Base-by-base conservation (phyloP, 345 rosid genomes). In the Anacardium occidentale region DNA sequence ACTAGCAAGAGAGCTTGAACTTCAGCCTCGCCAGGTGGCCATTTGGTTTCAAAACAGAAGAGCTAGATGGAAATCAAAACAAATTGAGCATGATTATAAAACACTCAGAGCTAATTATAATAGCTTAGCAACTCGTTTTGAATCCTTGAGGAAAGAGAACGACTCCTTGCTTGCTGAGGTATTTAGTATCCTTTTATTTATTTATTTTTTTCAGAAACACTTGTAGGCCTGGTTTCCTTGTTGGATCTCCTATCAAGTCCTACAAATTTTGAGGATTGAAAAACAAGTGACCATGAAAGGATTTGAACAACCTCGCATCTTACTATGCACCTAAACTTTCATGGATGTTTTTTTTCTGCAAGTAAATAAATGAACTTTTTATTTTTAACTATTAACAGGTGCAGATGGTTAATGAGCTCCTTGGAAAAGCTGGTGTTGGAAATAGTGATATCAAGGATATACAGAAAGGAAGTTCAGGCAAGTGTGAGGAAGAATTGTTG, bases 31-130 rank as follows among this genome's bases (percentile, higher is more conserved):
- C 48, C 98, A 92, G 77, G 89, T 92, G 40, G 92, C 98, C 66
- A 90, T 92, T 72, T 92, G 98, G 96, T 89, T 92, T 74, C 96
- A 92, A 73, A 92, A 92, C 86, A 85, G 80, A 76, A 83, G 98
- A 81, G 96, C 98, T 25, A 86, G 96, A 57, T 88, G 93, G 93
- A 92, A 88, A 72, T 82, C 96, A 6, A 92, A 88, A 76, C 92
- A 82, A 78, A 78, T 92, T 11, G 94, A 88, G 82, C 83, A 83
- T 59, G 90, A 92, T 34, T 92, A 83, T 76, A 80, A 70, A 32
- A 67, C 62, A 14, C 88, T 92, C 62, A 82, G 44, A 76, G 85
- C 82, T 48, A 86, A 64, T 29, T 90, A 87, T 60, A 86, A 85
- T n/a, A 72, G 74, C 57, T 80, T 92, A 64, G 86, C 78, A 10